These are phyloP conservation scores for Monosporascus sp. DNA, from an alignment of 2,329 filamentous ascomycete species.

Conservation along the genomic window DNA sequence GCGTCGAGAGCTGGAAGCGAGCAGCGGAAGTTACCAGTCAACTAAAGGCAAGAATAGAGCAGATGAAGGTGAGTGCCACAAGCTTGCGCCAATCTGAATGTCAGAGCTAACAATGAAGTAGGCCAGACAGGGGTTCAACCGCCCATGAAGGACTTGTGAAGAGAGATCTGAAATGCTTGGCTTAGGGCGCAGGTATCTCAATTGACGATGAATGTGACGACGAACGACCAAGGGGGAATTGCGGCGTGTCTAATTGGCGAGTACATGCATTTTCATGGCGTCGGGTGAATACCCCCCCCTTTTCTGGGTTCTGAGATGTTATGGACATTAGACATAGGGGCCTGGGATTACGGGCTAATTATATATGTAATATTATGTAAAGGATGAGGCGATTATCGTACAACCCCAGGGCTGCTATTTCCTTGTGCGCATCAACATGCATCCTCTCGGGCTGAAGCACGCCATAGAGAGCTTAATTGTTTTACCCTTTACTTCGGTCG, in stretches of 20 bases:
- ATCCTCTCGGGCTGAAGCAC: too few relatives aligned
- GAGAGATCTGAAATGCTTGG: not conserved
- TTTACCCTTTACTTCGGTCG: too few relatives aligned
- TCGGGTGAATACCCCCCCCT: conserved; percentile 20
- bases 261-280: conserved; percentile 24
- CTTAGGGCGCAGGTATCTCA: not conserved
- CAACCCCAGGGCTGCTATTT: too few relatives aligned
- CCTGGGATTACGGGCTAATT: too few relatives aligned
- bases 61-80: conserved; percentile 71
- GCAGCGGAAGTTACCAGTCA: conserved; percentile 97
- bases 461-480: too few relatives aligned
- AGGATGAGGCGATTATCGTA: too few relatives aligned
- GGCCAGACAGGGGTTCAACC: conserved; percentile 47
- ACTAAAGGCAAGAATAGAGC: conserved; percentile 92
- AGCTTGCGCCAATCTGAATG: not conserved
- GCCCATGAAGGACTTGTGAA: conserved; percentile 26
- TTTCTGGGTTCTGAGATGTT: conserved; percentile 2
- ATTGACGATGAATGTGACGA: not conserved
- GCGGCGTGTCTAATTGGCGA: conserved; percentile 9
- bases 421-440: too few relatives aligned
- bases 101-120: conserved; percentile 18
- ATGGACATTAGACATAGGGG: not conserved
- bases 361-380: too few relatives aligned
- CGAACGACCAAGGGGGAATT: not conserved
- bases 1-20: conserved; percentile 90